Conservation (phyloP, 1,139 yeast genomes). For the Hansenula lynferdii region DNA sequence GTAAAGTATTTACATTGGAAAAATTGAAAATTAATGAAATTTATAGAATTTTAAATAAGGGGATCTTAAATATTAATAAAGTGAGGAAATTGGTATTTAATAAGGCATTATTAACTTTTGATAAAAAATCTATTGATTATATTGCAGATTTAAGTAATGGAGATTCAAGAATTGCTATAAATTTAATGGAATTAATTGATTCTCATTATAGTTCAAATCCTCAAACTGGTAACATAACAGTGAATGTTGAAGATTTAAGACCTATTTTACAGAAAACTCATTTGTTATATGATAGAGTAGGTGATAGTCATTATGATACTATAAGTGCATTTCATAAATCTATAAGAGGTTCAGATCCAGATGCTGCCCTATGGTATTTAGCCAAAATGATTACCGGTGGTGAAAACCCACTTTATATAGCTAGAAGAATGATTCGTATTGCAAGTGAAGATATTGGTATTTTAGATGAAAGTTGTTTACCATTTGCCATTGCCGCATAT, state of each 20-base stretch:
- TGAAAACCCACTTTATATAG: slow-evolving; percentile 90
- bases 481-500: slow-evolving; percentile 81
- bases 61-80: slow-evolving; percentile 56
- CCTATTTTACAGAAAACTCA: slow-evolving; percentile 44
- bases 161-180: slow-evolving; percentile 81
- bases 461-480: slow-evolving; percentile 76
- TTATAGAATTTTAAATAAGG: slow-evolving; percentile 54
- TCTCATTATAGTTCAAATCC: slow-evolving; percentile 24
- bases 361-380: slow-evolving; percentile 84
- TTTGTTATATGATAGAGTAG: slow-evolving; percentile 76
- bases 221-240: not conserved
- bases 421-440: slow-evolving; percentile 85
- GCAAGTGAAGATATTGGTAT: slow-evolving; percentile 91
- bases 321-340: slow-evolving; percentile 94
- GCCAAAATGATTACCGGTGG: slow-evolving; percentile 89
- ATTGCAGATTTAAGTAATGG: slow-evolving; percentile 82
- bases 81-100: slow-evolving; percentile 40
- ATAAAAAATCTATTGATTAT: slow-evolving; percentile 57
- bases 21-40: slow-evolving; percentile 55
- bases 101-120: slow-evolving; percentile 41
- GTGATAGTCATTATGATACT: slow-evolving; percentile 91
- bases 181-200: slow-evolving; percentile 61
- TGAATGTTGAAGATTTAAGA: slow-evolving; percentile 31
- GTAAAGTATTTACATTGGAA: slow-evolving; percentile 80
- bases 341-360: slow-evolving; percentile 80